Evolutionary conservation across 768 basidiomycete species (phyloP).

Genomic region (Tulasnella sp.): DNA sequence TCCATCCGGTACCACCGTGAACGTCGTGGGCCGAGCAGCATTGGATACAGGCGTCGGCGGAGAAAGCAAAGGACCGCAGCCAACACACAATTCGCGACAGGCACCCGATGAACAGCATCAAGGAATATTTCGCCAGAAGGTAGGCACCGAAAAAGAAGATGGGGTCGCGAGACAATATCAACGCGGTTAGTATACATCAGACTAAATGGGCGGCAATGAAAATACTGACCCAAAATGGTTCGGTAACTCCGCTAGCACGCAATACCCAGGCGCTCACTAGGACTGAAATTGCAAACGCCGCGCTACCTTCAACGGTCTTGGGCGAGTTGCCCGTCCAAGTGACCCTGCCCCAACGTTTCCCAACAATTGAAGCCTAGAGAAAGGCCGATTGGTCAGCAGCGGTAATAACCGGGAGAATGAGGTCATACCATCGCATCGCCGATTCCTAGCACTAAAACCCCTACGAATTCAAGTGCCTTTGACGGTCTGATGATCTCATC

Average conservation of each 20-base stretch:
- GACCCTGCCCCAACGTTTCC: conserved; percentile 65
- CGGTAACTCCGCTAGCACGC: conserved; percentile 53
- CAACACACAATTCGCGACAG: too few relatives aligned
- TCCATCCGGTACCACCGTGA: too few relatives aligned
- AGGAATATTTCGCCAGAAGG: too few relatives aligned
- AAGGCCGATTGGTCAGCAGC: neutral
- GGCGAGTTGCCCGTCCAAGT: conserved; percentile 73
- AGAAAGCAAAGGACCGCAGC: too few relatives aligned
- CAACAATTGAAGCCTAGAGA: conserved; percentile 76
- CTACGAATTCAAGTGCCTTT: conserved; percentile 56
- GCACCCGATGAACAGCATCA: too few relatives aligned
- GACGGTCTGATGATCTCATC: conserved; percentile 28
- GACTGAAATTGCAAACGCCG: conserved; percentile 65
- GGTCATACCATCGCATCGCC: conserved; percentile 79
- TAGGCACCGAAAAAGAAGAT: too few relatives aligned
- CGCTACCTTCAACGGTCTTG: conserved; percentile 87
- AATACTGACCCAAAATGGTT: conserved; percentile 59
- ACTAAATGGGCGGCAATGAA: neutral
- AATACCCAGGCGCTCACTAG: conserved; percentile 56
- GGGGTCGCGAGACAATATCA: too few relatives aligned
- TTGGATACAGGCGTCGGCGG: too few relatives aligned
- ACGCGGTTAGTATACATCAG: too few relatives aligned
- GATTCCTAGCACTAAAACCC: conserved; percentile 76
- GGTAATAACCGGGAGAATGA: neutral
- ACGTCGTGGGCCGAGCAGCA: too few relatives aligned